phyloP scores from a whole-genome alignment of 768 basidiomycete species.

The Suillus ampliporus region DNA sequence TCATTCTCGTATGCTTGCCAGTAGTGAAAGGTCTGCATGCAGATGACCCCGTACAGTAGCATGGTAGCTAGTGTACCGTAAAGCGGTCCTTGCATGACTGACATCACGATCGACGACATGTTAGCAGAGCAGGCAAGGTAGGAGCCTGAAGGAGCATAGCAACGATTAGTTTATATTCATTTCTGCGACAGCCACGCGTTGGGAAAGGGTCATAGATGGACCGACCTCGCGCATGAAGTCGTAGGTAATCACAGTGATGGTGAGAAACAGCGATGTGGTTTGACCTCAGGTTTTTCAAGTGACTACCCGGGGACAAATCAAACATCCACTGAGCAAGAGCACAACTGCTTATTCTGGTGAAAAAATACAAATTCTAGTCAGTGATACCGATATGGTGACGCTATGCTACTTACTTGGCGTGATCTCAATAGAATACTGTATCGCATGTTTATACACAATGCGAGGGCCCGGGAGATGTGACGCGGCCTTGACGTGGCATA shows the following conservation, averaged over 20 bases:
- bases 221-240: background rate
- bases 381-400: background rate
- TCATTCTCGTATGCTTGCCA: conserved; percentile 14
- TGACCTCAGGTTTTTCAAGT: background rate
- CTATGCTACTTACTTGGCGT: background rate
- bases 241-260: background rate
- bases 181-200: background rate
- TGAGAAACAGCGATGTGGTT: background rate
- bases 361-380: background rate
- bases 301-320: no score
- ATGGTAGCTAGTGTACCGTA: conserved; percentile 18
- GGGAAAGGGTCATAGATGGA: background rate
- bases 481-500: background rate
- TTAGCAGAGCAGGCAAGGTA: background rate
- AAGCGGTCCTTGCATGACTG: conserved; percentile 21
- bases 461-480: no score
- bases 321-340: background rate
- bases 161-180: background rate
- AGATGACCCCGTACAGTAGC: conserved; percentile 21
- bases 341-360: background rate
- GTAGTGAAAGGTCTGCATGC: conserved; percentile 24
- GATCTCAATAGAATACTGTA: background rate
- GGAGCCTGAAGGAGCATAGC: background rate
- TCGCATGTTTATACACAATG: no score
- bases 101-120: conserved; percentile 14